Evolutionary conservation across 257 asterid species (phyloP), one percentile per base, ranked within the genome.

Genomic region (Solanum neorickii): DNA sequence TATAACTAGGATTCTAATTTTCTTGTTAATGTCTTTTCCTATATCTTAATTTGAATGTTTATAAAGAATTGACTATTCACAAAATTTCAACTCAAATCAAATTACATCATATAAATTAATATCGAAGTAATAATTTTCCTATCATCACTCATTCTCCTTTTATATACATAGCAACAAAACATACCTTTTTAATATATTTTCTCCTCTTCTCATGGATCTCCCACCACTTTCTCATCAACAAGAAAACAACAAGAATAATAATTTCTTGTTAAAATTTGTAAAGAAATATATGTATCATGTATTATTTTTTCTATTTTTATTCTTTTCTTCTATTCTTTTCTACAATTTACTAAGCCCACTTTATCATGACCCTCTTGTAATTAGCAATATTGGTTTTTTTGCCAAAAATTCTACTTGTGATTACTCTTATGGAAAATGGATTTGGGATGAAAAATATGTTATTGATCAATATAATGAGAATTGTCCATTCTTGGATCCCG

Each of bases 401-500:
- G 88, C 91, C 33, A 91, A 90, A 39, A 4, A 37, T 21, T 33
- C 27, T 18, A 47, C 78, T 21, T 97, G 98, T 46, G 98, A 97
- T 89, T 92, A 90, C 87, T 93, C 96, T 3, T 62, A 86, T 66
- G 99, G 99, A 2, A 91, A 90, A 16, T 97, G 99, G 99, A 90
- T 94, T 75, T 85, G 92, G 92, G 98, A 97, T 44, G 95, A 92
- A 33, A 88, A 16, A n/a, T 93, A 82, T 69, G 90, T 95, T 37
- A 56, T 76, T 41, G 86, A 59, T 25, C 83, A 89, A 31, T 97
- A 97, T 89, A 14, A 90, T 10, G 99, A 97, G 90, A 78, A 90
- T 6, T 97, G 99, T 93, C 96, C 95, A 5, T 97, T 95, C 87
- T 83, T 97, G 86, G 99, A 97, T 88, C 96, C 97, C 1, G 99